Base-by-base conservation (phyloP, 306 rosid genomes). In the Luffa aegyptiaca region DNA sequence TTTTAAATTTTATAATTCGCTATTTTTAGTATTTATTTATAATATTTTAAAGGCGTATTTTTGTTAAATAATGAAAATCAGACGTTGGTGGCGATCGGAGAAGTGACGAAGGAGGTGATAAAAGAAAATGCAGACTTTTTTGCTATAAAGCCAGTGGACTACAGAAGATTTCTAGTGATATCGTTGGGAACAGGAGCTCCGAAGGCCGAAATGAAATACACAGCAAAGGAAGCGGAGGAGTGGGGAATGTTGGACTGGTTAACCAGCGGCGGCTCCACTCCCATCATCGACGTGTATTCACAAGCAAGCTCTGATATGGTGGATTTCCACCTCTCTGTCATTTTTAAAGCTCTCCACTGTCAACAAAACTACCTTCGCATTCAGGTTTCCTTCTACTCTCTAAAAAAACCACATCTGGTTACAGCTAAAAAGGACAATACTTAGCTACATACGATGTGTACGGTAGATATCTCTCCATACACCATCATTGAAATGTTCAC, bases 121-220 rank as follows among this genome's bases (percentile, higher is more conserved):
- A 82, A 51, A 46, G 83, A 85, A 48, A 82, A 59, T 42, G 37
- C 79, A 3, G 79, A 76, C 1, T 81, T 82, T 12, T 61, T 72
- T 11, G 80, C 84, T 0, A 56, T 75, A 41, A 75, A 79, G 26
- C 81, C 87, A 21, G 75, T 82, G 41, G 86, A 84, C 48, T 49
- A 82, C 20, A 77, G 14, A 8, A 58, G 83, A 61, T 84, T 89
- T 61, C 61, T 90, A 5, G 86, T 89, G 64, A 58, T 89, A 61
- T 90, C 95, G 0, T 18, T 90, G 45, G 95, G 92, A 36, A 84
- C 89, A 31, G 95, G 95, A 37, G 65, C 85, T 3, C 8, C 83
- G 39, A 83, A 87, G 74, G 61, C 6, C 42, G 79, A 33, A 18
- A 48, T 57, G 81, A 80, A 78, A 45, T 82, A 74, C 68, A 75